Evolutionary conservation across 2,329 filamentous ascomycete genomes (phyloP), one percentile per base, ranked within the genome.

Genomic region (Alternaria infectoria): DNA sequence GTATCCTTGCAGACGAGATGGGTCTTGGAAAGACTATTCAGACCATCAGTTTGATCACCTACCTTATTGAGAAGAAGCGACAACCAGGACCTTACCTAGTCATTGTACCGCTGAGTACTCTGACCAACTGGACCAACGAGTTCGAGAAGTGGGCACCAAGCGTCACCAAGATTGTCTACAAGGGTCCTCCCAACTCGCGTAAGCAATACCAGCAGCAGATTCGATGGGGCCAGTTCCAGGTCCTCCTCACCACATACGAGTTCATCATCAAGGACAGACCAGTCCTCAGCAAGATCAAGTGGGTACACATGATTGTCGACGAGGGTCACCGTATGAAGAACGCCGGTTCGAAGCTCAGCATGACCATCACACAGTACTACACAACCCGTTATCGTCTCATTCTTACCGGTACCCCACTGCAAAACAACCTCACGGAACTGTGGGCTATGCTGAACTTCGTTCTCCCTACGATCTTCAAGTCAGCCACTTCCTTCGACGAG

Each of bases 311-410:
- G 96, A 98, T 99, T 74, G 96, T 99, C 70, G 96, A 99, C 75
- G 96, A 99, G 85, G 96, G 96, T 83, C 96, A 99, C 81, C 93
- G 96, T 79, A 99, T 99, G 96, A 99, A 99, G 88, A 99, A 99
- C 81, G 87, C 93, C 28, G 91, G 96, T 72, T 99, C 96, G 10
- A 99, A 99, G 83, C 87, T 99, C 72, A 97, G 93, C 81, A 93
- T 90, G 69, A 98, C 96, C 5, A 93, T 99, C 69, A 94, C 95
- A 40, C 90, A 93, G 66, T 98, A 98, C 85, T 99, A 99, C 83
- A 91, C 87, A 74, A 97, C 95, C 28, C 91, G 95, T 13, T 99
- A 96, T 85, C 93, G 96, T 73, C 89, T 99, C 61, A 99, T 99
- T 83, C 87, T 99, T 72, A 99, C 96, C 2, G 96, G 96, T 86